Evolutionary conservation across 768 basidiomycete genomes (phyloP), one percentile per base, ranked within the genome.

Genomic region (Tricholoma matsutake): DNA sequence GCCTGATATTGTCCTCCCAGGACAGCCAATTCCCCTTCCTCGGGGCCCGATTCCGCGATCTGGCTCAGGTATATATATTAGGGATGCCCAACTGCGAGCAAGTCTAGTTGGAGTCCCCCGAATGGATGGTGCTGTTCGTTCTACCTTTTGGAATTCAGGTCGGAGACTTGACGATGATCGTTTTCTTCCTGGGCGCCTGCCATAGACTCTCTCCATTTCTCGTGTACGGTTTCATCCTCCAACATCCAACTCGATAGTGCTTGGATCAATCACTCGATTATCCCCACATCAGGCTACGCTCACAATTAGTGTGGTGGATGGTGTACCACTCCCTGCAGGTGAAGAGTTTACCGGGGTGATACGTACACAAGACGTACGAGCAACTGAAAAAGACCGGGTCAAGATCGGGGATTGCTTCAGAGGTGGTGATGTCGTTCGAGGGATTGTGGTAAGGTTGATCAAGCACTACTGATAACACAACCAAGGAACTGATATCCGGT

Each of bases 301-400:
- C 18, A 87, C 91, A 2, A 94, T 97, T 64, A 84, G 87, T 22
- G 89, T 94, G 6, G 93, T 96, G 41, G 94, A 97, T 67, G 93
- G 90, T 14, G 79, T 90, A 13, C 92, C 93, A 1, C 78, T 95
- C 52, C 87, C 92, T 37, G 75, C 79, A 7, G 91, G 92, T 29
- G 94, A 96, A 71, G 94, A 96, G 66, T 96, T 95, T 66, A 86
- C 83, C 0, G 94, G 94, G 4, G 88, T 96, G 20, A 92, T 97
- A 64, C 86, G 95, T 34, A 79, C 82, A 5, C 93, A 96, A 73
- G 95, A 97, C 72, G 87, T 97, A 20, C 78, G 95, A 57, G 89
- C 91, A 11, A 95, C 94, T 1, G 94, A 95, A 69, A 94, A 92
- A 67, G 93, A 95, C 76, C 87, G 86, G 67, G 84, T 96, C 61